These are phyloP conservation scores for Yamadazyma trypodendri DNA, from an alignment of 1,139 yeast species.

Conservation along the genomic window DNA sequence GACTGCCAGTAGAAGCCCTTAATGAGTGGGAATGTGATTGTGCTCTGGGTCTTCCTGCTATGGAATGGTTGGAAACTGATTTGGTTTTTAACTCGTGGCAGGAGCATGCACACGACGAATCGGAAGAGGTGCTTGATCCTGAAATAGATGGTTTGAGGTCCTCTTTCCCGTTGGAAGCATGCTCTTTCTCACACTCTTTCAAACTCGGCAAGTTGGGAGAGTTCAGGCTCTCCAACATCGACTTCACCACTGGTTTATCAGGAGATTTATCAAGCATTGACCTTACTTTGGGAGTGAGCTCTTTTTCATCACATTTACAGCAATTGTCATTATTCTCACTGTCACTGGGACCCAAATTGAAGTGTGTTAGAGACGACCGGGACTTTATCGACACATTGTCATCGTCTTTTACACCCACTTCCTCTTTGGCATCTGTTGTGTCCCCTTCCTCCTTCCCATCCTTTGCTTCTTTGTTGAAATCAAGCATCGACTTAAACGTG, in stretches of 20 bases:
- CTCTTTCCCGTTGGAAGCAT: not conserved
- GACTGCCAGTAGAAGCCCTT: conserved; percentile 5
- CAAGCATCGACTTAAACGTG: conserved; percentile 43
- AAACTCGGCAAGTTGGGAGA: conserved; percentile 21
- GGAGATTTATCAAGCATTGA: conserved; percentile 16
- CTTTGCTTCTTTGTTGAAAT: conserved; percentile 19
- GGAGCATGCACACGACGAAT: conserved; percentile 6
- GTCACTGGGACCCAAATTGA: conserved; percentile 10
- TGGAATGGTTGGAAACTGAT: not conserved
- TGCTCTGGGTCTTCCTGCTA: conserved; percentile 5
- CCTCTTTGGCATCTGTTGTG: not conserved
- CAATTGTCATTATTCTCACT: conserved; percentile 3
- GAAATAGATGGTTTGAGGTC: not conserved
- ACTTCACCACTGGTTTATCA: conserved; percentile 10
- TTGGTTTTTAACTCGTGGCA: conserved; percentile 4
- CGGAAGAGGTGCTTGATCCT: conserved; percentile 5
- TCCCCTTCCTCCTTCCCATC: conserved; percentile 8
- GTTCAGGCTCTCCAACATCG: conserved; percentile 12
- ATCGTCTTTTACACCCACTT: conserved; percentile 3
- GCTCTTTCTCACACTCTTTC: conserved; percentile 8
- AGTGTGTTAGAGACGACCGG: conserved; percentile 26
- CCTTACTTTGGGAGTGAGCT: conserved; percentile 11
- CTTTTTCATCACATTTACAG: conserved; percentile 9
- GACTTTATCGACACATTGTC: conserved; percentile 27
- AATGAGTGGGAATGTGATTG: conserved; percentile 8